Base-by-base conservation (phyloP, 2,329 filamentous ascomycete species). In the Allantophomopsis cytisporea region DNA sequence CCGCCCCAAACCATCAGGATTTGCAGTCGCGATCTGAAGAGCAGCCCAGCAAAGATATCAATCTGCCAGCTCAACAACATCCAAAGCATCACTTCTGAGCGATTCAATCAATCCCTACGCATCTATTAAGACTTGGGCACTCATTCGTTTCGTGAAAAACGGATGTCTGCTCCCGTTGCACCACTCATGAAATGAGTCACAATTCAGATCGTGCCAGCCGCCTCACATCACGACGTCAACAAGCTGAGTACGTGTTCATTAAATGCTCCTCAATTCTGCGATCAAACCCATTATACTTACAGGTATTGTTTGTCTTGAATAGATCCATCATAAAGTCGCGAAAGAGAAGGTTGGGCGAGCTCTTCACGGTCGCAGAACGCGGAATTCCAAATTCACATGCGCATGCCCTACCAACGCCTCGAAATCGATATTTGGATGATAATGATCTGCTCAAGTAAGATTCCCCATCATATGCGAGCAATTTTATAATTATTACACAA, bases 261-360 rank as follows among this genome's bases (percentile, higher is more conserved):
- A 32, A 38, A 31, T 38, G n/a, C n/a, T 18, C 31, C 31, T 23
- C 10, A 31, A 23, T 23, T 23, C n/a, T 13, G 11, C 20, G 15
- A 23, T 32, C 32, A 38, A 13, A 38, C 13, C 11, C 7, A 34
- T 20, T 2, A 7, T 10, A 35, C 31, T 30, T 20, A 13, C 3
- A 8, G 2, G 10, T 34, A 15, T 32, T 14, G 20, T 23, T n/a
- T 17, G 23, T 36, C 6, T 38, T 23, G n/a, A 38, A n/a, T 11
- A 38, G 23, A 32, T 41, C 10, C 13, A 6, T 11, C 21, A 37
- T 5, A 18, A 31, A 2, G 16, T 17, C 17, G 28, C 82, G 84
- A 63, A 91, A 93, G 75, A 80, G 85, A 62, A 93, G 93, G 71
- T 73, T 94, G 59, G 80, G 81, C 60, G 83, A 91, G 66, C 73